Evolutionary conservation across 108 stramenopile species (phyloP).

Genomic region (Cyclostephanos invisitatus): DNA sequence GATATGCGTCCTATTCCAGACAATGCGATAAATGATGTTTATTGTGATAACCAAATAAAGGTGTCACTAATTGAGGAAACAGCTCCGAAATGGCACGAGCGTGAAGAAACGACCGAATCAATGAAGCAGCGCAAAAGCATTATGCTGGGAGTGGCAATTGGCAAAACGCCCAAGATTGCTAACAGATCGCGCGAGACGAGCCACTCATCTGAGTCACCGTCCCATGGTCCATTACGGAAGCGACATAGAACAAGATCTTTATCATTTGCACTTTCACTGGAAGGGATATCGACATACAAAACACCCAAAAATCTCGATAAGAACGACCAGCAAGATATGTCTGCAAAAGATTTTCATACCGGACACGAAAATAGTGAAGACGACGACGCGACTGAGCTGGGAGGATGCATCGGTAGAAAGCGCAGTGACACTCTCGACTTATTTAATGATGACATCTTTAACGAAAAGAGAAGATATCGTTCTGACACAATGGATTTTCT

Average conservation of each 20-base stretch:
- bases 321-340: neutral
- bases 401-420: constrained; percentile 8
- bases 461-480: constrained; percentile 16
- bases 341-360: neutral
- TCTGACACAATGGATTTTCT: constrained; percentile 51
- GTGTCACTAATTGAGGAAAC: neutral
- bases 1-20: neutral
- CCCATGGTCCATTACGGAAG: constrained; percentile 29
- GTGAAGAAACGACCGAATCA: neutral
- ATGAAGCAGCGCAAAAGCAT: neutral
- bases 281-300: constrained; percentile 3
- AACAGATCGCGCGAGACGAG: constrained; percentile 25
- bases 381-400: constrained; percentile 26
- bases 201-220: constrained; percentile 14
- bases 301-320: neutral
- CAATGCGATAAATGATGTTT: neutral
- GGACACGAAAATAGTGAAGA: constrained; percentile 8
- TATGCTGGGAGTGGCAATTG: constrained; percentile 18
- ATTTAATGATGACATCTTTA: constrained; percentile 20
- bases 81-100: neutral
- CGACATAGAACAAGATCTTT: constrained; percentile 36
- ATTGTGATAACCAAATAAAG: neutral
- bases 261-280: constrained; percentile 16
- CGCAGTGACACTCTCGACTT: constrained; percentile 39
- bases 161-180: constrained; percentile 45